Evolutionary conservation across 139 green algal species (phyloP).

Genomic region (Volvox africanus): DNA sequence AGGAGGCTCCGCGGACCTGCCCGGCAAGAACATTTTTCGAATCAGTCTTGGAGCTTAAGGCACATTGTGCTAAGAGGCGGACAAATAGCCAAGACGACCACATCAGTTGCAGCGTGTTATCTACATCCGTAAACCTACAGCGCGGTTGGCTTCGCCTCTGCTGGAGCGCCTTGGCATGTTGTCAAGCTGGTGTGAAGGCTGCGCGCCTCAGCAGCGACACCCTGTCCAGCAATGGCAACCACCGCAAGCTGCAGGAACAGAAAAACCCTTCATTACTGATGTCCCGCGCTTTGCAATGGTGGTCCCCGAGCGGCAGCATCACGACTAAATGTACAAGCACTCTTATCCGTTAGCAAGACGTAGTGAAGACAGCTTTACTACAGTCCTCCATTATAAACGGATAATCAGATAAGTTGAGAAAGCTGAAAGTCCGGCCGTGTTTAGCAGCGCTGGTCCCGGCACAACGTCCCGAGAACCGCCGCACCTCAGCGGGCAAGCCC

Average conservation of each 20-base stretch:
- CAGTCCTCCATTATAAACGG: background rate
- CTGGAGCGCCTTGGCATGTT: slow-evolving; percentile 36
- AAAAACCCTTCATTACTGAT: background rate
- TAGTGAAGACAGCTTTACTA: background rate
- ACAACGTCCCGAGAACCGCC: slow-evolving; percentile 9
- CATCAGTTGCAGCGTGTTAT: no score
- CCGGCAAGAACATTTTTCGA: background rate
- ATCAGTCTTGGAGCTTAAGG: background rate
- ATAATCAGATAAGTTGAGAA: background rate
- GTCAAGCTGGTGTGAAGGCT: slow-evolving; percentile 48
- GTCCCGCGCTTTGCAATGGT: background rate
- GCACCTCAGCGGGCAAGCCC: slow-evolving; percentile 29
- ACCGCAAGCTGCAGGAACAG: slow-evolving; percentile 21
- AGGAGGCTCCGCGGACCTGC: slow-evolving; percentile 47
- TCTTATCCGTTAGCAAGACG: background rate
- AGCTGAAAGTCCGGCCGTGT: background rate
- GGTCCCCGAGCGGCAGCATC: background rate
- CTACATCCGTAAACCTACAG: slow-evolving; percentile 15
- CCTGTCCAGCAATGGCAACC: slow-evolving; percentile 14
- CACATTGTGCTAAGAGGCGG: no score
- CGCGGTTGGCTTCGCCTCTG: slow-evolving; percentile 2
- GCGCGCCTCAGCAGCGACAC: slow-evolving; percentile 18
- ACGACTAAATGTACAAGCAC: slow-evolving; percentile 10
- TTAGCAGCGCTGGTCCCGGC: background rate
- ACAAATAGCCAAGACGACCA: no score